Evolutionary conservation across 2,329 filamentous ascomycete genomes (phyloP).

Genomic region (Aureobasidium sp.): DNA sequence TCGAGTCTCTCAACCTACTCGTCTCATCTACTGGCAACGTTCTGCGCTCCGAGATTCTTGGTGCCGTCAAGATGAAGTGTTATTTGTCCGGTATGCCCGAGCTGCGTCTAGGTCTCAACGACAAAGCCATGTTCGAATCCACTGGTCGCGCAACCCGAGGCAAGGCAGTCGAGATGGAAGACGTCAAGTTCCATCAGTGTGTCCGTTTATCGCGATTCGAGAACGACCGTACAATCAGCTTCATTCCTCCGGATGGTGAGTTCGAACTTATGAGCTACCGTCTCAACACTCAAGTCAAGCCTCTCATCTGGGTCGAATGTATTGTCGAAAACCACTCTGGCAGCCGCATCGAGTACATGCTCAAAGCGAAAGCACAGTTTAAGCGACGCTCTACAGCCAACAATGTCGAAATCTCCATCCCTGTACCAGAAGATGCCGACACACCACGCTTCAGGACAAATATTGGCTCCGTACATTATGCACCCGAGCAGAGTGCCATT

Average conservation of each 20-base stretch:
- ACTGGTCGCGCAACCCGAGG: slow-evolving; percentile 88
- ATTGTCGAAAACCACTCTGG: slow-evolving; percentile 94
- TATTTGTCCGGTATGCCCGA: slow-evolving; percentile 98
- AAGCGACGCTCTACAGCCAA: slow-evolving; percentile 96
- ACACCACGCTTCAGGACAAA: slow-evolving; percentile 94
- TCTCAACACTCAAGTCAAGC: slow-evolving; percentile 96
- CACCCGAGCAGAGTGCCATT: slow-evolving; percentile 92
- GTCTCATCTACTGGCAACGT: slow-evolving; percentile 94
- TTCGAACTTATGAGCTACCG: slow-evolving; percentile 99
- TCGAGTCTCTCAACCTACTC: slow-evolving; percentile 92
- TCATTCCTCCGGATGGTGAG: slow-evolving; percentile 96
- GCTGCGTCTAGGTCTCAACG: slow-evolving; percentile 85
- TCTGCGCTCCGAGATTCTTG: slow-evolving; percentile 88
- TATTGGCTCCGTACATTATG: slow-evolving; percentile 94
- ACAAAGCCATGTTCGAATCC: slow-evolving; percentile 99
- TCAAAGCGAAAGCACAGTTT: slow-evolving; percentile 96
- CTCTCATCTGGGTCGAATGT: slow-evolving; percentile 97
- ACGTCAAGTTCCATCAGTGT: slow-evolving; percentile 99
- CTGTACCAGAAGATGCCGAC: slow-evolving; percentile 94
- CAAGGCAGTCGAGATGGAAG: slow-evolving; percentile 99
- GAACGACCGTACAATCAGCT: slow-evolving; percentile 97
- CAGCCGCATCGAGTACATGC: slow-evolving; percentile 95
- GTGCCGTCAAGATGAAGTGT: slow-evolving; percentile 99
- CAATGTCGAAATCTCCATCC: slow-evolving; percentile 96
- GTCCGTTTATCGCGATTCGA: slow-evolving; percentile 93